Percentiles rank a stretch among this genome's conserved stretches.
Conservation (phyloP, 1,139 yeast species). For the Suzukiozyma palmioleophila region DNA sequence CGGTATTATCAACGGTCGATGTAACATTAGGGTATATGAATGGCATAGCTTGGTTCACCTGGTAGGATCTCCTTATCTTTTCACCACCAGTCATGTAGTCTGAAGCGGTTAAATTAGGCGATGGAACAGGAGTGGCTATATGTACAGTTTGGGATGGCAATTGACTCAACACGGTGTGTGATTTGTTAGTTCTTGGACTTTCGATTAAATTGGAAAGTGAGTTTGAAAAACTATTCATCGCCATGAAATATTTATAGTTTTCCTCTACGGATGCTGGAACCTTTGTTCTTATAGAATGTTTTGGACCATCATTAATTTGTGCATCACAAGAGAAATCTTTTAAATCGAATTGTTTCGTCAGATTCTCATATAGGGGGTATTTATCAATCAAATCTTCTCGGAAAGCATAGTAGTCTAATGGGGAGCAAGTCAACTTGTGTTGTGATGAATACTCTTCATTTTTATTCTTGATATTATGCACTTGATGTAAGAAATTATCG, state of each 20-base stretch:
- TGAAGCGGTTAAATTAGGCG: constrained; percentile 70
- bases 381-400: constrained; percentile 70
- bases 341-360: constrained; percentile 16
- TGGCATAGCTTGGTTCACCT: constrained; percentile 77
- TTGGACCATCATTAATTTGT: too few relatives aligned
- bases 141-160: constrained; percentile 66
- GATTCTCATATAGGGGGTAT: constrained; percentile 57
- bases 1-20: constrained; percentile 9
- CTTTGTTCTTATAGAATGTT: neutral
- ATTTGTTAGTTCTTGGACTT: constrained; percentile 51
- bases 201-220: constrained; percentile 57
- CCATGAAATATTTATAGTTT: constrained; percentile 35
- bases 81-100: constrained; percentile 55
- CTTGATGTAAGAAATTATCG: constrained; percentile 45
- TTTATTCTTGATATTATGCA: constrained; percentile 38
- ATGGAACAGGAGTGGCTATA: constrained; percentile 85
- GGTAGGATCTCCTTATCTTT: constrained; percentile 67
- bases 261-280: constrained; percentile 14
- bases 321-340: constrained; percentile 9
- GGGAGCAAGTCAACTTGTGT: constrained; percentile 52
- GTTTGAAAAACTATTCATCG: constrained; percentile 39
- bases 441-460: constrained; percentile 14
- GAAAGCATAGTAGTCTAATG: constrained; percentile 75
- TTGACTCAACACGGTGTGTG: constrained; percentile 51
- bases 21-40: constrained; percentile 56